These are phyloP conservation scores for Termitomyces sp. DNA, from an alignment of 768 basidiomycete species.

Conservation along the genomic window DNA sequence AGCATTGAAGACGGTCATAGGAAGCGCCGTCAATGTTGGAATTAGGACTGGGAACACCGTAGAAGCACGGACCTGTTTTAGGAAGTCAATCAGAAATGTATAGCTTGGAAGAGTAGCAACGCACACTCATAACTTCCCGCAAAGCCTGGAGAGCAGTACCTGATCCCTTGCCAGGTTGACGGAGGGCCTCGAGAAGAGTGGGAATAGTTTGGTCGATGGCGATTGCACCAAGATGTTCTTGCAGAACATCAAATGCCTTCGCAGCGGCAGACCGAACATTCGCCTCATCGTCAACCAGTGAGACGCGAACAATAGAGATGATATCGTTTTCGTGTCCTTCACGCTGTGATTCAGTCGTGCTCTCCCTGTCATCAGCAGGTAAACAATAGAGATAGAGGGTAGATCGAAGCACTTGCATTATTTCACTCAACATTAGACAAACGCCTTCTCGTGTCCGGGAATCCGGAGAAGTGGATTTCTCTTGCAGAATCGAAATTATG, in stretches of 20 bases:
- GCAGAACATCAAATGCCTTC: conserved; percentile 82
- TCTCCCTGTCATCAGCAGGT: conserved; percentile 47
- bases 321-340: conserved; percentile 89
- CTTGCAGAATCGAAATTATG: conserved; percentile 73
- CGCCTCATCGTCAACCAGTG: conserved; percentile 84
- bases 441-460: conserved; percentile 74
- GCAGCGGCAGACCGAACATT: conserved; percentile 88
- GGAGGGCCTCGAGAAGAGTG: conserved; percentile 86
- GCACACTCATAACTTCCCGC: conserved; percentile 88
- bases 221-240: conserved; percentile 83
- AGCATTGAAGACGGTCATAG: conserved; percentile 94
- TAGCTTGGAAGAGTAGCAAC: conserved; percentile 19
- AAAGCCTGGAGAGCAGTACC: conserved; percentile 93
- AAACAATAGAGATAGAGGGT: neutral
- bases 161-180: conserved; percentile 89
- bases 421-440: conserved; percentile 80
- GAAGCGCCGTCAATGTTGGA: conserved; percentile 83
- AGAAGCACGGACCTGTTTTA: conserved; percentile 74
- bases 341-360: conserved; percentile 74
- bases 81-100: conserved; percentile 1
- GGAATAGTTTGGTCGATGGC: conserved; percentile 98
- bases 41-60: conserved; percentile 97
- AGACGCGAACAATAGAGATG: conserved; percentile 74
- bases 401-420: conserved; percentile 54
- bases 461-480: conserved; percentile 56